Evolutionary conservation across 2,329 filamentous ascomycete species (phyloP).

Genomic region (Exserohilum rostratum): DNA sequence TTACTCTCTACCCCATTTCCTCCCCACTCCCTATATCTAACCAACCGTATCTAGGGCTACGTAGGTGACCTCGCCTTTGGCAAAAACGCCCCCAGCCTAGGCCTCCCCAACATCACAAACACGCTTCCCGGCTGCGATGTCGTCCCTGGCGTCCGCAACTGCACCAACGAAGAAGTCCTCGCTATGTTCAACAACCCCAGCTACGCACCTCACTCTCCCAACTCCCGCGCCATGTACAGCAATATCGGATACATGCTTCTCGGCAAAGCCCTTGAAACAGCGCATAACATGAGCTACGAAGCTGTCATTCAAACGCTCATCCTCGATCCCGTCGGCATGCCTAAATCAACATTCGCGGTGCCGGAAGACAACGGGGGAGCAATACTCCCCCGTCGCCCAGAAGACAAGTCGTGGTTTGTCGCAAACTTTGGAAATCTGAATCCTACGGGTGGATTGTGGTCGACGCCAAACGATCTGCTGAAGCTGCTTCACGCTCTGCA

Average conservation of each 20-base stretch:
- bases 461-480: conserved; percentile 31
- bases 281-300: conserved; percentile 26
- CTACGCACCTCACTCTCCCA: conserved; percentile 23
- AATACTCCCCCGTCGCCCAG: conserved; percentile 21
- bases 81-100: conserved; percentile 17
- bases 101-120: conserved; percentile 23
- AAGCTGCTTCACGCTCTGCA: conserved; percentile 26
- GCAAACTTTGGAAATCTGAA: conserved; percentile 33
- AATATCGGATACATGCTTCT: conserved; percentile 35
- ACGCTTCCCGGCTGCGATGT: conserved; percentile 32
- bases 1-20: neutral
- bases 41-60: conserved; percentile 20
- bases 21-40: neutral
- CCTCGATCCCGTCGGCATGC: conserved; percentile 25
- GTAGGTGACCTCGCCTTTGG: conserved; percentile 27
- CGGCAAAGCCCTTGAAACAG: conserved; percentile 29
- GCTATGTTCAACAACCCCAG: conserved; percentile 30
- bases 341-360: conserved; percentile 19
- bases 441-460: conserved; percentile 36
- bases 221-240: conserved; percentile 28
- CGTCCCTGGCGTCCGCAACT: conserved; percentile 25
- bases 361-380: conserved; percentile 19
- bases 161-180: conserved; percentile 25
- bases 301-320: conserved; percentile 30
- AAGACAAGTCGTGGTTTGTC: conserved; percentile 26